Percentiles rank a stretch among this genome's conserved stretches.
Evolutionary conservation across 176 grass and related monocot genomes (phyloP).

Genomic region (Eremochloa ophiuroides): DNA sequence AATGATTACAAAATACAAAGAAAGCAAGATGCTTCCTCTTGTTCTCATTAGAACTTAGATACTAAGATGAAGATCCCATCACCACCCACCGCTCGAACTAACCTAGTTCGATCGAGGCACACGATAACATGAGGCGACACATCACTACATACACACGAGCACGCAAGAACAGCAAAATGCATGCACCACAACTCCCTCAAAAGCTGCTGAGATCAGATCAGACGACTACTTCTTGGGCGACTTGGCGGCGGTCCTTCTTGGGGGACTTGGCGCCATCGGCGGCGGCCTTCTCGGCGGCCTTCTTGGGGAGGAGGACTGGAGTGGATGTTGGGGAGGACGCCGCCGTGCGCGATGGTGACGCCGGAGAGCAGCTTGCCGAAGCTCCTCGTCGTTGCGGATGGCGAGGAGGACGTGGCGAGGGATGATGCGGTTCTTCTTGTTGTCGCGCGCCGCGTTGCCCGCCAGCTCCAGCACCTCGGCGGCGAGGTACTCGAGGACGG

Average conservation of each 20-base stretch:
- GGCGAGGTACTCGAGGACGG: slow-evolving; percentile 74
- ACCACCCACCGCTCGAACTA: too few relatives aligned
- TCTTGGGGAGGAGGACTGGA: slow-evolving; percentile 44
- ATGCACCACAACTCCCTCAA: background rate
- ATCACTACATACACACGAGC: background rate
- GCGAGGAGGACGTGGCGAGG: slow-evolving; percentile 45
- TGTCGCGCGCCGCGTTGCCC: slow-evolving; percentile 41
- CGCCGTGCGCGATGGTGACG: slow-evolving; percentile 48
- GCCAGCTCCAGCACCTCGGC: slow-evolving; percentile 55
- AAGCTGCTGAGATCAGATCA: too few relatives aligned
- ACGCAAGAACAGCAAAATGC: background rate
- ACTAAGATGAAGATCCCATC: too few relatives aligned
- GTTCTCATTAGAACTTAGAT: too few relatives aligned
- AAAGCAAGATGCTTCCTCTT: too few relatives aligned
- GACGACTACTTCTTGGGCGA: slow-evolving; percentile 5
- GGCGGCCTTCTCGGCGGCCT: slow-evolving; percentile 18
- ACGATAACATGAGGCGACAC: background rate
- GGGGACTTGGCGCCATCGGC: background rate
- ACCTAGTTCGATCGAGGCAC: background rate
- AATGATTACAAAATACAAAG: too few relatives aligned
- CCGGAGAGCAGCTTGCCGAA: slow-evolving; percentile 23
- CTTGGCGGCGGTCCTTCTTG: slow-evolving; percentile 12
- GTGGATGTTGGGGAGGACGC: slow-evolving; percentile 49
- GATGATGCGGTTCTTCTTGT: slow-evolving; percentile 43
- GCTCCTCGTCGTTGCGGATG: slow-evolving; percentile 54